phyloP scores from a whole-genome alignment of 1,284 basidiomycete genomes.

The Taiwanofungus camphoratus region DNA sequence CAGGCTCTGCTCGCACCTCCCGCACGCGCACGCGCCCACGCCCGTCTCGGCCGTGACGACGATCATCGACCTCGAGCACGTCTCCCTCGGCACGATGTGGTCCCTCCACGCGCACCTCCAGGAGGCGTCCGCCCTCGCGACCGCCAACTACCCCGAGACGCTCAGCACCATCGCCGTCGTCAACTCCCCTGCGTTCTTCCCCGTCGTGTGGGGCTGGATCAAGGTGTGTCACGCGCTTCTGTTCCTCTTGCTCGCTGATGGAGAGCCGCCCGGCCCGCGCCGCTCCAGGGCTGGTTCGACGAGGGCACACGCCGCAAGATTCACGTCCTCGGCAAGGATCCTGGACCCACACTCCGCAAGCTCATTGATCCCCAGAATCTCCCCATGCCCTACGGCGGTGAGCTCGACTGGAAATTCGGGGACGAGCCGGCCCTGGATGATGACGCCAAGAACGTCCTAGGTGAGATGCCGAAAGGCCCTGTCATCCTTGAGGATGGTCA shows the following conservation, averaged over 20 bases:
- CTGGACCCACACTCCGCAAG: constrained; percentile 41
- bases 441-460: constrained; percentile 37
- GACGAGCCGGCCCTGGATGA: constrained; percentile 62
- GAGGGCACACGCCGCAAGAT: constrained; percentile 70
- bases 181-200: constrained; percentile 73
- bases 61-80: constrained; percentile 68
- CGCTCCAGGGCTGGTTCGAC: constrained; percentile 63
- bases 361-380: constrained; percentile 53
- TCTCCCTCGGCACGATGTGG: constrained; percentile 64
- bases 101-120: constrained; percentile 62
- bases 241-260: neutral
- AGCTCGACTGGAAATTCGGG: constrained; percentile 60
- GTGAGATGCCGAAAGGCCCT: constrained; percentile 48
- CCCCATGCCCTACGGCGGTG: constrained; percentile 63
- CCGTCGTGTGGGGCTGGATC: constrained; percentile 75
- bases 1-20: constrained; percentile 59
- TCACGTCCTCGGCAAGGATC: constrained; percentile 56
- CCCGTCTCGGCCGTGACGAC: constrained; percentile 60
- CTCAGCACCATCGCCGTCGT: constrained; percentile 59
- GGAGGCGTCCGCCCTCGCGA: constrained; percentile 66
- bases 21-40: constrained; percentile 44
- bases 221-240: constrained; percentile 39
- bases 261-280: neutral
- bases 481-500: constrained; percentile 41
- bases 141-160: constrained; percentile 77